A percentile compares a stretch with the other conserved stretches of the same genome.
These are phyloP conservation scores for Cystofilobasidium bisporidii DNA, from an alignment of 768 basidiomycete species.

Conservation along the genomic window DNA sequence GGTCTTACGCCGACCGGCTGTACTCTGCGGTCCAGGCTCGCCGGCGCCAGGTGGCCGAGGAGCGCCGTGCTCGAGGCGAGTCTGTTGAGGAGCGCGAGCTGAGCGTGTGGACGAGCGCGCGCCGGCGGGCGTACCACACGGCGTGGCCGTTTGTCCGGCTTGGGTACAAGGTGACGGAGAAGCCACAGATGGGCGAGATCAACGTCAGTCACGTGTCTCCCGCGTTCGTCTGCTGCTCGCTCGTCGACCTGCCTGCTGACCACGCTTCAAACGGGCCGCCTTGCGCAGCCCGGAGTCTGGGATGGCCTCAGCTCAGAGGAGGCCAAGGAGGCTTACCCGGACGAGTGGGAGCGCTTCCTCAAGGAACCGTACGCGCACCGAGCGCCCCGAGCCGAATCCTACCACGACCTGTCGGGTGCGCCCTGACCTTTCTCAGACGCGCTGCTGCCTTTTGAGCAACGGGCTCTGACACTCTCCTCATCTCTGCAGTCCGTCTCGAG, in stretches of 20 bases:
- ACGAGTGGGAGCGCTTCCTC: conserved; percentile 85
- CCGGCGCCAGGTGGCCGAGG: conserved; percentile 63
- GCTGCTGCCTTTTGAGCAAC: neutral
- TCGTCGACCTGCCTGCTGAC: neutral
- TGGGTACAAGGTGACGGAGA: conserved; percentile 65
- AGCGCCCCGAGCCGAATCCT: conserved; percentile 65
- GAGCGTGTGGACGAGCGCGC: conserved; percentile 81
- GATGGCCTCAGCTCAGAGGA: conserved; percentile 87
- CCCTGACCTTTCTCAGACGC: conserved; percentile 7
- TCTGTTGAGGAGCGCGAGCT: conserved; percentile 41
- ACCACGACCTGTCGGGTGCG: conserved; percentile 62
- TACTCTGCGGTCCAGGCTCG: conserved; percentile 83
- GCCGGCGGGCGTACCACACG: conserved; percentile 83
- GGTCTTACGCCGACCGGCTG: conserved; percentile 84
- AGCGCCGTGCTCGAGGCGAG: conserved; percentile 48
- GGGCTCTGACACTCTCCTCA: conserved; percentile 25
- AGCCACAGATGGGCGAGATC: conserved; percentile 93
- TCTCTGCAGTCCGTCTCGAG: conserved; percentile 72
- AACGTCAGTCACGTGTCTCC: conserved; percentile 71
- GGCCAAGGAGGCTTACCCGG: conserved; percentile 79
- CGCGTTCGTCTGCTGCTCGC: too few species aligned
- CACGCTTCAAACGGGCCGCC: too few species aligned
- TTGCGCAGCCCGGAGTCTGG: conserved; percentile 55
- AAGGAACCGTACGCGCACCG: conserved; percentile 66
- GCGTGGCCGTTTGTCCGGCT: conserved; percentile 79